Base-by-base conservation (phyloP, 768 basidiomycete species). In the Epithele typhae region DNA sequence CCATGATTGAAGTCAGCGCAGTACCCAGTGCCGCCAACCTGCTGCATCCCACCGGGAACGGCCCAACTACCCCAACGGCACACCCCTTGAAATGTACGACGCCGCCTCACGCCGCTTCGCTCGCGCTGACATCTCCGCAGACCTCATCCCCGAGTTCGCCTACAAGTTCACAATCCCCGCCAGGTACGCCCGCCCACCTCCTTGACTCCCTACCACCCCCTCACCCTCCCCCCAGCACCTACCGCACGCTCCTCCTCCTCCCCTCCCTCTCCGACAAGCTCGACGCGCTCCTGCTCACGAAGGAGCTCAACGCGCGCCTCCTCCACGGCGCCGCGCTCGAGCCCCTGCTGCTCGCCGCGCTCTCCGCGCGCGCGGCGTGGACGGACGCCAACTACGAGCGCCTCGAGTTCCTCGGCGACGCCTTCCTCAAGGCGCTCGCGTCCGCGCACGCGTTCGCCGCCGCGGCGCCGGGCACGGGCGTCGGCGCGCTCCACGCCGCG, bases 61-160 rank as follows among this genome's bases (percentile, higher is more conserved):
- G 71, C 34, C 54, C 63, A 39, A 61, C 68, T 25, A 61, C 59
- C 34, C 59, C 70, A 2, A 43, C 59, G 49, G 51, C 77, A 70
- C 56, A 63, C 59, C 66, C 72, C 5, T 72, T 77, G 5, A 87
- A 84, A 68, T 86, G 88, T 87, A 62, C 25, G 78, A 58, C 18
- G 32, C 15, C 30, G 5, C 36, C 12, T n/a, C n/a, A n/a, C n/a
- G n/a, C n/a, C n/a, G n/a, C n/a, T n/a, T n/a, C n/a, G n/a, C n/a
- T n/a, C n/a, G n/a, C n/a, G 22, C 33, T 30, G 27, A 48, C 46
- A 47, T 42, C 54, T 35, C 51, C 45, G 8, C 59, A 92, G 89
- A 86, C 61, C 70, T 92, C 33, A 88, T 92, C 56, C 90, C 90
- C n/a, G 90, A 92, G 61, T 68, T 91, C 14, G 87, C 83, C 58